phyloP scores from a whole-genome alignment of 208 protist genomes.

The Trypanosoma cruzi region DNA sequence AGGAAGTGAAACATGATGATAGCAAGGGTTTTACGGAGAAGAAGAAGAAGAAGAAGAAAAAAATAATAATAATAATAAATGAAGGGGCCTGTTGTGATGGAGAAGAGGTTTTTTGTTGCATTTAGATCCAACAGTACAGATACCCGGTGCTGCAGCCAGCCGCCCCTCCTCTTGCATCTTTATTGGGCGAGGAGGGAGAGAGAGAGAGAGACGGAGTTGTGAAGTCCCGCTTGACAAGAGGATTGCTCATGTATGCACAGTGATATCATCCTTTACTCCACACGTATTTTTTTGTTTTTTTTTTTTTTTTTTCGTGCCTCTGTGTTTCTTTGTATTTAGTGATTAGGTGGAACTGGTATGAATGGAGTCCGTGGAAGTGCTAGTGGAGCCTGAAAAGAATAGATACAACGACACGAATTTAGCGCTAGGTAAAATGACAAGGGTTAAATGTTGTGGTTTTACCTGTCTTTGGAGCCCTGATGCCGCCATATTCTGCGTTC shows the following conservation, averaged over 20 bases:
- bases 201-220: too few relatives aligned
- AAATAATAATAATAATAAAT: conserved; percentile 20
- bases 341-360: background rate
- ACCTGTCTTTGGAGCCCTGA: conserved; percentile 41
- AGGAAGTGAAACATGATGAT: too few relatives aligned
- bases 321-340: background rate
- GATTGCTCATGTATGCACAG: too few relatives aligned
- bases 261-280: too few relatives aligned
- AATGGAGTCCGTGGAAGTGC: background rate
- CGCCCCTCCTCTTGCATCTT: conserved; percentile 4
- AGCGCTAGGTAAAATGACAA: conserved; percentile 39
- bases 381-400: conserved; percentile 11
- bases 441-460: conserved; percentile 21
- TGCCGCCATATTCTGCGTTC: conserved; percentile 28
- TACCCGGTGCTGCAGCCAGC: background rate
- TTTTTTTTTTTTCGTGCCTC: conserved; percentile 1
- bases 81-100: background rate
- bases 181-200: background rate
- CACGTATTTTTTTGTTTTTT: background rate
- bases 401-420: conserved; percentile 38
- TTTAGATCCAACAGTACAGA: background rate
- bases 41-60: conserved; percentile 1
- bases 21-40: background rate
- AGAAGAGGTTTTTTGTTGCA: background rate
- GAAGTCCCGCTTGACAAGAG: too few relatives aligned